Base-by-base conservation (phyloP, 163 green algal genomes). In the Scenedesmus sp. region DNA sequence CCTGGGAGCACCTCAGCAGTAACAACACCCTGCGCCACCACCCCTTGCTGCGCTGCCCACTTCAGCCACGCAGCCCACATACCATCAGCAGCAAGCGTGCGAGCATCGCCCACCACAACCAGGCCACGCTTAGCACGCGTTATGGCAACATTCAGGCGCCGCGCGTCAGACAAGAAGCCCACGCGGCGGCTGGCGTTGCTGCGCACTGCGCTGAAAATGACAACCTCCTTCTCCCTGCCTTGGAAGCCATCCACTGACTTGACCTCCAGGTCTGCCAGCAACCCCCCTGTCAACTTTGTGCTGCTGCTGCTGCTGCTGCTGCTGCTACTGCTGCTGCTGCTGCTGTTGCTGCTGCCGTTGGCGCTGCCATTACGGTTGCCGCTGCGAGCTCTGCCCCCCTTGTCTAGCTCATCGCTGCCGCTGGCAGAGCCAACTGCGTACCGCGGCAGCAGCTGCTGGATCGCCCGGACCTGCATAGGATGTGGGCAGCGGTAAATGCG, bases 201-300 rank as follows among this genome's bases (percentile, higher is more conserved):
- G 57, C 97, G 93, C 12, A 99, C 97, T 9, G 96, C 94, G 86
- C 90, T 96, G 88, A 99, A 97, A 2, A 99, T 86, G 60, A 99
- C 97, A 0, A 97, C 96, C 92, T 98, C 96, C 93, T 99, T 99
- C 94, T 99, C 97, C 0, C 97, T 93, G 9, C 97, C 94, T 94
- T 97, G 93, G 88, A 96, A 97, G 12, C 96, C 95, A 76, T 97
- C 95, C 56, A 97, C 94, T 6, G 92, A 94, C 90, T 95, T 95
- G 15, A 96, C 89, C 87, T 96, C 94, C 34, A 96, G 90, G 46
- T 87, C 86, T 5, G 76, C n/a, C 79, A 91, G 56, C n/a, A 83
- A 10, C 2, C 12, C 46, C n/a, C 62, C 26, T 57, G 26, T 23
- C 70, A 60, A 5, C 70, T 34, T 77, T 13, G 54, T 74, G 3